These are phyloP conservation scores for Starmerella sp. DNA, from an alignment of 805 yeast species.

Conservation along the genomic window DNA sequence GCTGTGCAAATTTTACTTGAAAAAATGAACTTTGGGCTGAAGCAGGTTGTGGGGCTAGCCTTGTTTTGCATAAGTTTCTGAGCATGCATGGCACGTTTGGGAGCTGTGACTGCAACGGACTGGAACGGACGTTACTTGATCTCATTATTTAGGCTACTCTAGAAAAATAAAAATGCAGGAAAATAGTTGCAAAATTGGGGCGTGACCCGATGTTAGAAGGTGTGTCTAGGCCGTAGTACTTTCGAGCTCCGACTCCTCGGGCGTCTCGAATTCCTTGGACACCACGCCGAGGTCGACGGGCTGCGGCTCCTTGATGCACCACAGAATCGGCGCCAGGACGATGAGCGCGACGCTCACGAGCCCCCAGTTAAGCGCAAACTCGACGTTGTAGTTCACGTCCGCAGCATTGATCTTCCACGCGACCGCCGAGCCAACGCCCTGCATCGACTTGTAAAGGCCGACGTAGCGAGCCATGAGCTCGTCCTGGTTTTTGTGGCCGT, in stretches of 20 bases:
- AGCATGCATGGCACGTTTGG: too few relatives aligned
- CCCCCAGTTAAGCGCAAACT: conserved; percentile 45
- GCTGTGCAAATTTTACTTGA: too few relatives aligned
- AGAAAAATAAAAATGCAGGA: too few relatives aligned
- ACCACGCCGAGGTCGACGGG: background rate
- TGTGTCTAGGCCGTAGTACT: conserved; percentile 25
- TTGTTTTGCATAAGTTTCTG: too few relatives aligned
- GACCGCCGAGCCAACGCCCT: conserved; percentile 53
- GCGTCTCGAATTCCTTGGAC: conserved; percentile 33
- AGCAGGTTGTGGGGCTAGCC: too few relatives aligned
- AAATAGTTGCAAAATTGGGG: too few relatives aligned
- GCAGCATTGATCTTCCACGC: conserved; percentile 47
- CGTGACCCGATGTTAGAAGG: too few relatives aligned
- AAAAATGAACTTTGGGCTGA: too few relatives aligned
- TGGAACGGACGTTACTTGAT: too few relatives aligned
- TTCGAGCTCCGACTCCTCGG: conserved; percentile 41
- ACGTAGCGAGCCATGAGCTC: conserved; percentile 41
- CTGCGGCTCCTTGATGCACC: conserved; percentile 13
- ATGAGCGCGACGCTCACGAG: conserved; percentile 39
- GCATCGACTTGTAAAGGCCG: conserved; percentile 53
- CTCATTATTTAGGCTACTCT: too few relatives aligned
- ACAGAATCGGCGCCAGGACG: conserved; percentile 23
- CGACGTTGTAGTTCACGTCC: conserved; percentile 29
- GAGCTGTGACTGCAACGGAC: too few relatives aligned
- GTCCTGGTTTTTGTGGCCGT: conserved; percentile 26